Evolutionary conservation across 2,329 filamentous ascomycete species (phyloP), one percentile per base, ranked within the genome.

Genomic region (Delphinella strobiligena): DNA sequence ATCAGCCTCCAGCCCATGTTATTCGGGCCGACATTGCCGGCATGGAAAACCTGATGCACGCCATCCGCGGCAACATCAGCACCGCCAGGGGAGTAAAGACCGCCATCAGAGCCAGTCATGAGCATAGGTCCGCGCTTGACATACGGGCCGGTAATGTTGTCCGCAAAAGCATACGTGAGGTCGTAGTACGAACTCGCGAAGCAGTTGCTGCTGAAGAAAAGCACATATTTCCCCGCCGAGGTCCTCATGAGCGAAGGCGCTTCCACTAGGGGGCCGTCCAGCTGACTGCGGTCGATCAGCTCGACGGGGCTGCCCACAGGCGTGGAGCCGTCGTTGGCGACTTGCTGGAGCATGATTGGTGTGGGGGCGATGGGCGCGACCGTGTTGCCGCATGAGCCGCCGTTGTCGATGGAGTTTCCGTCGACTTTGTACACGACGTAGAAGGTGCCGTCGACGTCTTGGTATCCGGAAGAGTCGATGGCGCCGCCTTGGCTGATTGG

Each of bases 191-290:
- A 32, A 1, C 47, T 48, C n/a, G 39, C 44, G 41, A 51, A 58
- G 45, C 55, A 58, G 29, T 55, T 48, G 5, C 43, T 46, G 15
- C 47, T 52, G 45, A 55, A 58, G 39, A 58, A 57, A 4, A 58
- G 46, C 3, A 53, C 49, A 35, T 55, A 58, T 38, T 51, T 54
- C 18, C 51, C 52, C 10, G 44, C 45, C 29, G 29, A n/a, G 17
- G 44, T 48, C 24, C 43, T 42, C 29, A 49, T 44, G 32, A 56
- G 48, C 14, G 46, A 45, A 1, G 52, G 53, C 3, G 49, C 53
- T 38, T 56, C 53, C 17, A 53, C 47, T 11, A 53, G 40, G 2
- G 51, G 51, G 1, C 50, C 50, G 16, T 56, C 53, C n/a, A 35
- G 33, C 1, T 42, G 34, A 10, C 48, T 41, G 27, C 51, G 51